phyloP scores from a whole-genome alignment of 73 alveolate species.

The Stentor coeruleus region DNA sequence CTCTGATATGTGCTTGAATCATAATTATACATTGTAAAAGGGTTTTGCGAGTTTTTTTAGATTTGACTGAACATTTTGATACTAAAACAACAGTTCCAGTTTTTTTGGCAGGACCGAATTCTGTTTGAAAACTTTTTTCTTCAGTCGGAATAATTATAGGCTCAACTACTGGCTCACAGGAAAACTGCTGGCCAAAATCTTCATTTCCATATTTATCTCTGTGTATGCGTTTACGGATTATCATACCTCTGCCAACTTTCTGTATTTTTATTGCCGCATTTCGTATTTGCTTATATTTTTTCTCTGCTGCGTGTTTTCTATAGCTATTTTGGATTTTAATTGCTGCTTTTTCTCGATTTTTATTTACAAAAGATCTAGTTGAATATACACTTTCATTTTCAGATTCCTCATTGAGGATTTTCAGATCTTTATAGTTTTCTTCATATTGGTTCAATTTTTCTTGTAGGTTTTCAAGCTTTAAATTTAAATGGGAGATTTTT shows the following conservation, averaged over 20 bases:
- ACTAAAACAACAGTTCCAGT: not conserved
- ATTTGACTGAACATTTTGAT: not conserved
- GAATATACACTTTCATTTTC: not conserved
- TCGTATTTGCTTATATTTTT: not conserved
- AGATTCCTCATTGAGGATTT: not conserved
- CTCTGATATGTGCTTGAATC: conserved; percentile 20
- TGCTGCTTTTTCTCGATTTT: not conserved
- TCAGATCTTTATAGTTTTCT: not conserved
- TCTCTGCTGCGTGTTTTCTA: not conserved
- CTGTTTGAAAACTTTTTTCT: not conserved
- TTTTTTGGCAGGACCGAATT: not conserved
- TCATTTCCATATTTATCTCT: not conserved
- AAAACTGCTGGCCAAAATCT: conserved; percentile 15
- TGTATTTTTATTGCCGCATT: conserved; percentile 2
- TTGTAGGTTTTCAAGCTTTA: not conserved
- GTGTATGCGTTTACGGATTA: not conserved
- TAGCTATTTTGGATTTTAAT: not conserved
- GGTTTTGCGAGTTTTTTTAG: not conserved
- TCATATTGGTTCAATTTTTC: not conserved
- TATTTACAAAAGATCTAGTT: not conserved
- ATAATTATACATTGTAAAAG: not conserved
- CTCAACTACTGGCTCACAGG: not conserved
- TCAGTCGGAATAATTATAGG: not conserved
- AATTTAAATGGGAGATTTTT: not conserved
- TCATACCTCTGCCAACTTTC: not conserved